A percentile compares a stretch with the other conserved stretches of the same genome.
Conservation (phyloP, 257 asterid genomes). For the Penstemon barbatus region DNA sequence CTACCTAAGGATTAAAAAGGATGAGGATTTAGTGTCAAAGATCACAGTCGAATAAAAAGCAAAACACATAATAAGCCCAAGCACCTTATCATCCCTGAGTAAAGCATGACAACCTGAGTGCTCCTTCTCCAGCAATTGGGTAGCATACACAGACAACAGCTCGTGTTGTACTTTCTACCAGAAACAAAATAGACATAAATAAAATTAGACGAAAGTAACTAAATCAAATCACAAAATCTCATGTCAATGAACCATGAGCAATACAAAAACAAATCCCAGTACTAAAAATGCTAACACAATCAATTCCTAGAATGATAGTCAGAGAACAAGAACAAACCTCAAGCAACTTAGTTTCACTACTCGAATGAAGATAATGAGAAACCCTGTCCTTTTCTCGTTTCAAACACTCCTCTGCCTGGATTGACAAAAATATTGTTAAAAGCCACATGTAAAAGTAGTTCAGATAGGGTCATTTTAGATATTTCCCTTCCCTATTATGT, state of each 20-base stretch:
- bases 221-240: neutral
- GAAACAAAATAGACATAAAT: neutral
- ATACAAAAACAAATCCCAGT: constrained; percentile 14
- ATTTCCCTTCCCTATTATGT: neutral
- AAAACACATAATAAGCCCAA: constrained; percentile 19
- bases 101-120: constrained; percentile 96
- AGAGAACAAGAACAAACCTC: constrained; percentile 65
- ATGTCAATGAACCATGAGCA: neutral
- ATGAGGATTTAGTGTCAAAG: constrained; percentile 24
- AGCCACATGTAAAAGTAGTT: neutral
- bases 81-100: constrained; percentile 96
- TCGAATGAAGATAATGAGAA: constrained; percentile 88
- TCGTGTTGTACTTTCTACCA: constrained; percentile 85
- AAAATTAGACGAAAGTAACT: neutral
- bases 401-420: constrained; percentile 91
- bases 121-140: constrained; percentile 95
- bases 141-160: constrained; percentile 85
- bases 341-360: constrained; percentile 93
- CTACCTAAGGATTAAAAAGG: constrained; percentile 52
- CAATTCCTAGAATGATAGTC: constrained; percentile 13
- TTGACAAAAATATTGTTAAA: constrained; percentile 27
- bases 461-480: neutral
- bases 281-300: constrained; percentile 12
- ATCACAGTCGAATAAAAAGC: neutral
- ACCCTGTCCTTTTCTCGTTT: constrained; percentile 90